Conservation (phyloP, 2,329 filamentous ascomycete genomes). For the Fusarium staphyleae region DNA sequence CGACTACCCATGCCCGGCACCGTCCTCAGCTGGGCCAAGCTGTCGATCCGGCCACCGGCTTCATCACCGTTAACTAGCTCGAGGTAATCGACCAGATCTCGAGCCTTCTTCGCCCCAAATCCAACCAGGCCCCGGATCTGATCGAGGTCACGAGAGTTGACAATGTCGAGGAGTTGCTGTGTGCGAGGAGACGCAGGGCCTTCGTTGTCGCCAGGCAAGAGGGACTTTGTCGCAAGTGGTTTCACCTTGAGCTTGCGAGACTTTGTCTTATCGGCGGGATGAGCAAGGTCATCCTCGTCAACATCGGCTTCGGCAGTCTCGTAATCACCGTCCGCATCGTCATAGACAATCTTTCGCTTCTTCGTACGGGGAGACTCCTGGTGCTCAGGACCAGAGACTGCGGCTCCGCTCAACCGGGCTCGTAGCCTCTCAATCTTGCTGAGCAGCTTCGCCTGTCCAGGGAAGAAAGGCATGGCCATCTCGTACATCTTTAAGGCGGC, state of each 20-base stretch:
- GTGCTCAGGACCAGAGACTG: constrained; percentile 20
- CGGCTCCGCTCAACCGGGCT: constrained; percentile 54
- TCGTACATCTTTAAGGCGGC: constrained; percentile 87
- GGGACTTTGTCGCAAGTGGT: constrained; percentile 31
- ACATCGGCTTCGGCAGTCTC: constrained; percentile 52
- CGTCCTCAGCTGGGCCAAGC: constrained; percentile 58
- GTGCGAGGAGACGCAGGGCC: constrained; percentile 61
- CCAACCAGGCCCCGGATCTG: constrained; percentile 73
- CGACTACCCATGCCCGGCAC: constrained; percentile 65
- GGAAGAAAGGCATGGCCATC: constrained; percentile 83
- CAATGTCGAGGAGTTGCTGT: constrained; percentile 69
- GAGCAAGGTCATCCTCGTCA: constrained; percentile 47
- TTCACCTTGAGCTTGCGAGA: constrained; percentile 45
- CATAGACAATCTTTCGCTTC: constrained; percentile 39
- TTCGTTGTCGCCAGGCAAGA: constrained; percentile 50
- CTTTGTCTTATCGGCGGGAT: constrained; percentile 38
- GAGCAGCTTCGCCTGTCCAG: constrained; percentile 78
- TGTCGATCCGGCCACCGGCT: constrained; percentile 51
- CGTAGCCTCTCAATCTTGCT: constrained; percentile 72
- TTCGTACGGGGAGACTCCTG: constrained; percentile 41
- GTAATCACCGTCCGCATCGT: constrained; percentile 51
- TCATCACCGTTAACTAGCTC: constrained; percentile 53
- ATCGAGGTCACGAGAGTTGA: constrained; percentile 74
- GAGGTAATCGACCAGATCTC: constrained; percentile 65
- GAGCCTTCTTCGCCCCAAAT: constrained; percentile 75